A percentile compares a stretch with the other conserved stretches of the same genome.
These are phyloP conservation scores for Calocybe gangraenosa DNA, from an alignment of 768 basidiomycete species.

Conservation along the genomic window DNA sequence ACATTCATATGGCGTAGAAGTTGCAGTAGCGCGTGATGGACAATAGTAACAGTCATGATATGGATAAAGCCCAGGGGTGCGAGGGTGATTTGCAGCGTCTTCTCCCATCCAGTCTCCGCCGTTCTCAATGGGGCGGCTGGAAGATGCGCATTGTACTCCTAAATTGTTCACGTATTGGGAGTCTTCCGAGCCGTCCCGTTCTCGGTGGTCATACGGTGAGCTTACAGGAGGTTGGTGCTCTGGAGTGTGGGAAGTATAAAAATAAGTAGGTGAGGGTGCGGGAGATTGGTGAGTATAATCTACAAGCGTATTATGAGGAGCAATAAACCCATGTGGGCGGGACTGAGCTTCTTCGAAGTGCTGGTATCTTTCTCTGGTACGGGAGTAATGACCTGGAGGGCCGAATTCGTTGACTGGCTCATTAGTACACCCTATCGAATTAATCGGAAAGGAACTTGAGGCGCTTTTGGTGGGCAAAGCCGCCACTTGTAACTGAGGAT, in stretches of 20 bases:
- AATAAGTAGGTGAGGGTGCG: constrained; percentile 28
- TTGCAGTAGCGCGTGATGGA: constrained; percentile 23
- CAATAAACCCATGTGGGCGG: constrained; percentile 23
- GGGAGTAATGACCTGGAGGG: constrained; percentile 29
- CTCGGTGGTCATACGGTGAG: constrained; percentile 7
- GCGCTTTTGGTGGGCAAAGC: constrained; percentile 4
- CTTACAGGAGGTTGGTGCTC: constrained; percentile 26
- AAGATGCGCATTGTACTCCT: constrained; percentile 15
- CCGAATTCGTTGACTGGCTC: constrained; percentile 18
- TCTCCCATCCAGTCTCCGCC: constrained; percentile 9
- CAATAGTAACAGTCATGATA: constrained; percentile 27
- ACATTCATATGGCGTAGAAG: constrained; percentile 2
- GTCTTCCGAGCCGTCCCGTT: constrained; percentile 20
- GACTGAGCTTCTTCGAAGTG: constrained; percentile 19
- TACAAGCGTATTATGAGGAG: constrained; percentile 20
- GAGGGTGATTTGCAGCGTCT: constrained; percentile 11
- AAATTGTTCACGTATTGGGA: constrained; percentile 33
- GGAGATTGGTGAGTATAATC: constrained; percentile 12
- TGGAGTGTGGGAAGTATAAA: constrained; percentile 27
- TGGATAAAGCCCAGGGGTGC: constrained; percentile 8
- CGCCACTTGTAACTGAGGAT: background rate
- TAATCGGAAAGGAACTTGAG: constrained; percentile 3
- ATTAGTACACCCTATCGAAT: constrained; percentile 9
- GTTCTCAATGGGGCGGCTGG: background rate
- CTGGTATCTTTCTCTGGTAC: constrained; percentile 30